phyloP scores from a whole-genome alignment of 331 rosid genomes.

The Ulmus americana region DNA sequence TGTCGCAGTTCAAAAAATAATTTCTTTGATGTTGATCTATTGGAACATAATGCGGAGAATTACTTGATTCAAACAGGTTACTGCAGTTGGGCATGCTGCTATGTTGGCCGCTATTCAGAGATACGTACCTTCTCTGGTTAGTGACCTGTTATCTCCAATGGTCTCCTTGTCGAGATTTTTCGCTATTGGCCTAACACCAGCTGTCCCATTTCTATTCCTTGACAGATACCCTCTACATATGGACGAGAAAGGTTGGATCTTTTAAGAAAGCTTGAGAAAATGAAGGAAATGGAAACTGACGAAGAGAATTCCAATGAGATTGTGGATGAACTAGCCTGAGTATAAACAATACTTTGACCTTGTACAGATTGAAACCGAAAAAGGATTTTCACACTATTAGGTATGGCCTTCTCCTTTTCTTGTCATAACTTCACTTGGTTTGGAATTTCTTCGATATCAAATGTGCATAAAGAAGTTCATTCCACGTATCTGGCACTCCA shows the following conservation, averaged over 20 bases:
- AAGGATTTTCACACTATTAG: constrained; percentile 27
- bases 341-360: constrained; percentile 28
- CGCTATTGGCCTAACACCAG: constrained; percentile 1
- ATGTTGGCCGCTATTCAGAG: constrained; percentile 97
- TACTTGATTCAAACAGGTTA: constrained; percentile 54
- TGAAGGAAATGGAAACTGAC: constrained; percentile 66
- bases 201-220: constrained; percentile 9
- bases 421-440: constrained; percentile 17
- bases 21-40: constrained; percentile 14
- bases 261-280: constrained; percentile 85
- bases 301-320: constrained; percentile 43
- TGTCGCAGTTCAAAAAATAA: neutral
- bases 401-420: constrained; percentile 19
- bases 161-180: constrained; percentile 11
- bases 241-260: constrained; percentile 89
- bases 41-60: constrained; percentile 23
- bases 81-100: constrained; percentile 98
- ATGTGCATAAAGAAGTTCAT: constrained; percentile 63
- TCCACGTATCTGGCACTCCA: constrained; percentile 97
- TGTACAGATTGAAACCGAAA: constrained; percentile 37
- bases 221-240: constrained; percentile 92
- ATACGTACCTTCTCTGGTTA: constrained; percentile 88
- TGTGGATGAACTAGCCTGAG: constrained; percentile 48
- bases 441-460: constrained; percentile 51
- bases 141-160: constrained; percentile 17